Evolutionary conservation across 345 rosid genomes (phyloP).

Genomic region (Hibiscus tridactylites): DNA sequence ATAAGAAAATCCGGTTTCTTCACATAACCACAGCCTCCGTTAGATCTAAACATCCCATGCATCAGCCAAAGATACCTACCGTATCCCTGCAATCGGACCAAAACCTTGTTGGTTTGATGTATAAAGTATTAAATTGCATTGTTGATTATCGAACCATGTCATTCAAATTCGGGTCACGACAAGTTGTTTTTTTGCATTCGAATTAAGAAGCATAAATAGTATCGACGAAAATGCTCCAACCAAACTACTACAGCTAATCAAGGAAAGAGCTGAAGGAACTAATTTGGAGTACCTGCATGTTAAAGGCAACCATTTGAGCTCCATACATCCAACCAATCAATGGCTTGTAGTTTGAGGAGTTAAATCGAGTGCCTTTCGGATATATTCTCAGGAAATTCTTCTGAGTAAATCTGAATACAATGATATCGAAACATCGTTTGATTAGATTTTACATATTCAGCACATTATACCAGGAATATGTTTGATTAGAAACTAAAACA

Average conservation of each 20-base stretch:
- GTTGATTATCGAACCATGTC: neutral
- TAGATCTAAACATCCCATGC: slow-evolving; percentile 73
- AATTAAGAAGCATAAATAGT: neutral
- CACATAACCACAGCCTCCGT: slow-evolving; percentile 70
- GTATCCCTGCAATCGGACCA: slow-evolving; percentile 39
- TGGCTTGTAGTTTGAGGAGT: slow-evolving; percentile 59
- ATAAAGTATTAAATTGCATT: neutral
- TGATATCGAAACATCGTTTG: neutral
- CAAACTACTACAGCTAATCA: too few species aligned
- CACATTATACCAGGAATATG: neutral
- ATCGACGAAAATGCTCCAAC: neutral
- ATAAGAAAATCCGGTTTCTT: slow-evolving; percentile 56
- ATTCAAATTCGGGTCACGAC: neutral
- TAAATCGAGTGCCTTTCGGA: slow-evolving; percentile 51
- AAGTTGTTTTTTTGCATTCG: neutral
- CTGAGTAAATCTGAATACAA: slow-evolving; percentile 28
- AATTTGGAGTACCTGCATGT: slow-evolving; percentile 66
- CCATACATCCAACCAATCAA: slow-evolving; percentile 81
- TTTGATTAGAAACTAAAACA: neutral
- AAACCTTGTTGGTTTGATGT: slow-evolving; percentile 10
- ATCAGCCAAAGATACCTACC: slow-evolving; percentile 81
- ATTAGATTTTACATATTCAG: neutral
- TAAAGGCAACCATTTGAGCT: slow-evolving; percentile 99
- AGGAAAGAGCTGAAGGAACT: too few species aligned
- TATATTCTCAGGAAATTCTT: slow-evolving; percentile 46